These are phyloP conservation scores for Trichoderma atroviride DNA, from an alignment of 2,329 filamentous ascomycete genomes.

Conservation along the genomic window DNA sequence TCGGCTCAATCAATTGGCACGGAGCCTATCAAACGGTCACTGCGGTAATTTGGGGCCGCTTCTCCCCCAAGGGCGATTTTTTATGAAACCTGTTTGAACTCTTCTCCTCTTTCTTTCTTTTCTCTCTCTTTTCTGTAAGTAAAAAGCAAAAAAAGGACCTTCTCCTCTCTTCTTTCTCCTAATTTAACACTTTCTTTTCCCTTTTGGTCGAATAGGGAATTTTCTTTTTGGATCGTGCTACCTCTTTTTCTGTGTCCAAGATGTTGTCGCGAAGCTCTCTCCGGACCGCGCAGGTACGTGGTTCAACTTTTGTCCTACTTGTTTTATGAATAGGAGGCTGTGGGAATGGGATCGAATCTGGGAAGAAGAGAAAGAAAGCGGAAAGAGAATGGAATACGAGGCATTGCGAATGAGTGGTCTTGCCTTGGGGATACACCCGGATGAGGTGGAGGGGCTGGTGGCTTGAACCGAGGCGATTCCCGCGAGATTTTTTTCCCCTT, in stretches of 20 bases:
- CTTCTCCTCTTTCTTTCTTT: background rate
- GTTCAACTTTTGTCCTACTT: constrained; percentile 23
- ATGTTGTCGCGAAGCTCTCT: constrained; percentile 64
- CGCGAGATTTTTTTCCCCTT: background rate
- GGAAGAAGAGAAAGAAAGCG: background rate
- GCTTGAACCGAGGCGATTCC: constrained; percentile 3
- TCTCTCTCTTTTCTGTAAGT: background rate
- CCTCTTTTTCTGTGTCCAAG: constrained; percentile 34
- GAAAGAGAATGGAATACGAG: background rate
- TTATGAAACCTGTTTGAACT: constrained; percentile 10
- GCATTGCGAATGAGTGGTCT: background rate
- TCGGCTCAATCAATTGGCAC: constrained; percentile 27
- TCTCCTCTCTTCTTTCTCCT: background rate
- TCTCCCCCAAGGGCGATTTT: background rate
- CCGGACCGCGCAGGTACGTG: constrained; percentile 60
- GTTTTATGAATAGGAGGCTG: background rate
- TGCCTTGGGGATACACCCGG: background rate
- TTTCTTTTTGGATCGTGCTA: background rate
- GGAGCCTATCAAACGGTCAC: constrained; percentile 17
- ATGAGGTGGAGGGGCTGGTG: constrained; percentile 10
- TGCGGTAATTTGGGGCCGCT: constrained; percentile 9
- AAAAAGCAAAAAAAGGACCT: background rate
- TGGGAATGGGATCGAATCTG: background rate
- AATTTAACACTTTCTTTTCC: constrained; percentile 11
- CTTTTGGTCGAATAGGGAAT: background rate